A percentile compares a stretch with the other conserved stretches of the same genome.
phyloP scores from a whole-genome alignment of 1,284 basidiomycete species.

The Puccinia novopanici region DNA sequence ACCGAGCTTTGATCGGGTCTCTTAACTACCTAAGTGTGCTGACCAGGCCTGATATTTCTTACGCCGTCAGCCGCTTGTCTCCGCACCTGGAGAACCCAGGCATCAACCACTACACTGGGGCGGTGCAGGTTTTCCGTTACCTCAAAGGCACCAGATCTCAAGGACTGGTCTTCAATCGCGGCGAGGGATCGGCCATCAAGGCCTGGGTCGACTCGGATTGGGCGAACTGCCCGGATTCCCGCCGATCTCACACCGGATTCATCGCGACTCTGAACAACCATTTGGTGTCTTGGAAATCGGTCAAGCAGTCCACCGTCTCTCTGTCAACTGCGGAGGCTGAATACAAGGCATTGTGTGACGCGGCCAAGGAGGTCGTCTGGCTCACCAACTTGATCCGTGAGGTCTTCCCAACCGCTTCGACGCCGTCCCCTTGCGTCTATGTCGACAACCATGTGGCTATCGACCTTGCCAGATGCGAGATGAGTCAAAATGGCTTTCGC shows the following conservation, averaged over 20 bases:
- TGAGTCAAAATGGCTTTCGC: too few relatives aligned
- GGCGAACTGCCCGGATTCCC: not conserved
- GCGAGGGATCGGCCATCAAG: not conserved
- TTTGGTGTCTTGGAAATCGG: slow-evolving; percentile 59
- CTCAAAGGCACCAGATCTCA: not conserved
- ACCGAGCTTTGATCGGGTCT: not conserved
- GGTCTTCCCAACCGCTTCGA: not conserved
- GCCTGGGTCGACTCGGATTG: not conserved
- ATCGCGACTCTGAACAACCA: not conserved
- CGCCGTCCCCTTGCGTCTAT: not conserved
- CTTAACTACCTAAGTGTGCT: too few relatives aligned
- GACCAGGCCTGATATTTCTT: slow-evolving; percentile 7
- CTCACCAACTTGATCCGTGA: slow-evolving; percentile 56
- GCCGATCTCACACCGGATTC: not conserved
- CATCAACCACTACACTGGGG: not conserved
- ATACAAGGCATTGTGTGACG: too few relatives aligned
- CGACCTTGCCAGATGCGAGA: not conserved
- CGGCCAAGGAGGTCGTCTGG: slow-evolving; percentile 61
- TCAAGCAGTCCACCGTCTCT: slow-evolving; percentile 60
- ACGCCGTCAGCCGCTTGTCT: slow-evolving; percentile 4
- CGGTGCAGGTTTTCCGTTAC: slow-evolving; percentile 9
- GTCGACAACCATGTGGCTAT: not conserved
- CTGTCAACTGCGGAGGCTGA: slow-evolving; percentile 62
- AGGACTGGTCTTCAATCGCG: not conserved
- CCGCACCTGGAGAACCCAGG: slow-evolving; percentile 15